Conservation (phyloP, 352 stramenopile species). For the Phytopythium sindhum region DNA sequence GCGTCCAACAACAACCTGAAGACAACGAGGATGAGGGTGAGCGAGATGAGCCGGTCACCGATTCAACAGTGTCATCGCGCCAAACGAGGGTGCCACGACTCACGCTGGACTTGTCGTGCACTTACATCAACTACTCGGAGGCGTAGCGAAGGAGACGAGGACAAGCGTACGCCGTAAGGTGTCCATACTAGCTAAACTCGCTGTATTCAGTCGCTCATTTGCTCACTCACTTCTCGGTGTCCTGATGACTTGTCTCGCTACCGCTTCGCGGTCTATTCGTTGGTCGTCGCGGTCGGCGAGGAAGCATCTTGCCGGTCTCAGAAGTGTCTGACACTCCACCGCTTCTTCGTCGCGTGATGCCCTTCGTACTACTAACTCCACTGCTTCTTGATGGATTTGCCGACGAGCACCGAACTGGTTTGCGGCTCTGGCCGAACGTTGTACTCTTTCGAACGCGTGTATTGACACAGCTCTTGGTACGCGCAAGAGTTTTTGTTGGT, state of each 20-base stretch:
- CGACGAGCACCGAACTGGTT: not conserved
- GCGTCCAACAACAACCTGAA: slow-evolving; percentile 6
- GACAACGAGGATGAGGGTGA: not conserved
- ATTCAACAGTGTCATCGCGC: not conserved
- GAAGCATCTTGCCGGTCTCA: not conserved
- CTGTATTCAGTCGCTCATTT: not conserved
- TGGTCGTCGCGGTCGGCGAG: too few relatives aligned
- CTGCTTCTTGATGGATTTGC: not conserved
- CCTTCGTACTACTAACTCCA: not conserved
- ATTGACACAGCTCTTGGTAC: not conserved
- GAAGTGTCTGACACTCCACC: not conserved
- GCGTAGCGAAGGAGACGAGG: not conserved
- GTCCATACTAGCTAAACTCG: not conserved
- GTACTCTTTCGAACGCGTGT: not conserved
- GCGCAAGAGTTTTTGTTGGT: not conserved
- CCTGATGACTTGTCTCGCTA: not conserved
- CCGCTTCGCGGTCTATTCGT: not conserved
- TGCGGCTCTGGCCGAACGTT: not conserved
- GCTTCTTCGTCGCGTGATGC: not conserved
- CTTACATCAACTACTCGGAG: slow-evolving; percentile 8
- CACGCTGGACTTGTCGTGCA: not conserved
- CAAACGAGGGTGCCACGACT: not conserved
- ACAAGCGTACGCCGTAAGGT: not conserved
- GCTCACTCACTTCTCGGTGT: not conserved
- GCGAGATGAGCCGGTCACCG: not conserved